A percentile compares a stretch with the other conserved stretches of the same genome.
These are phyloP conservation scores for Ambrosia artemisiifolia DNA, from an alignment of 129 eudicot genomes.

Conservation along the genomic window DNA sequence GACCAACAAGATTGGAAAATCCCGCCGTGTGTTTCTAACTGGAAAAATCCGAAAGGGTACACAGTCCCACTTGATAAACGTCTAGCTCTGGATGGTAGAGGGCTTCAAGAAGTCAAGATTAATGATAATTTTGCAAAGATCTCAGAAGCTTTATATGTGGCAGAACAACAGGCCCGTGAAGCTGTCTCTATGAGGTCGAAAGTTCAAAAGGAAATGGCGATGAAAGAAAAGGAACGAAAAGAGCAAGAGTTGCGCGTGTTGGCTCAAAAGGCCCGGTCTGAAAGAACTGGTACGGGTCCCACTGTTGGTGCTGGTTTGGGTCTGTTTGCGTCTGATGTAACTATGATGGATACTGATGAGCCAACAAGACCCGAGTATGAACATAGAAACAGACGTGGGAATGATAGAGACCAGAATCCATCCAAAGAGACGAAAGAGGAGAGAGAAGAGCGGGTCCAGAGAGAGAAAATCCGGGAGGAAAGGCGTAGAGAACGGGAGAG, in stretches of 20 bases:
- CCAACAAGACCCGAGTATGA: constrained; percentile 2
- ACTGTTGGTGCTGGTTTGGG: constrained; percentile 31
- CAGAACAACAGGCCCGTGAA: constrained; percentile 85
- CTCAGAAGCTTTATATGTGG: constrained; percentile 74
- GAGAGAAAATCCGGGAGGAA: constrained; percentile 84
- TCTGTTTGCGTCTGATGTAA: constrained; percentile 33
- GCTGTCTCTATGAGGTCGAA: constrained; percentile 74
- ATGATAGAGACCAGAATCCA: background rate
- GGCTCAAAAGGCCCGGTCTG: constrained; percentile 86
- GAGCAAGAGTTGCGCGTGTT: constrained; percentile 68
- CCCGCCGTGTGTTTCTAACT: constrained; percentile 83
- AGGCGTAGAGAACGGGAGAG: constrained; percentile 72
- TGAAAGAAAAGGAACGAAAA: constrained; percentile 79
- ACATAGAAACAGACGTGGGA: background rate
- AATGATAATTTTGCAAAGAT: constrained; percentile 80
- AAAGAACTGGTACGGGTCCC: constrained; percentile 53
- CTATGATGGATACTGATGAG: constrained; percentile 40
- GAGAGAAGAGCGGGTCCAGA: constrained; percentile 54
- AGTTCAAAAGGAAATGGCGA: constrained; percentile 84
- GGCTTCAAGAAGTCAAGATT: constrained; percentile 84
- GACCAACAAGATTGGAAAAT: constrained; percentile 94
- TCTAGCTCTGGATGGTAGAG: constrained; percentile 87
- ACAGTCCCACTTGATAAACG: constrained; percentile 89
- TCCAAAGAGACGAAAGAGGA: constrained; percentile 59
- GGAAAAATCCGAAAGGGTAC: constrained; percentile 90